Base-by-base conservation (phyloP, 306 rosid genomes). In the Clitoria ternatea region DNA sequence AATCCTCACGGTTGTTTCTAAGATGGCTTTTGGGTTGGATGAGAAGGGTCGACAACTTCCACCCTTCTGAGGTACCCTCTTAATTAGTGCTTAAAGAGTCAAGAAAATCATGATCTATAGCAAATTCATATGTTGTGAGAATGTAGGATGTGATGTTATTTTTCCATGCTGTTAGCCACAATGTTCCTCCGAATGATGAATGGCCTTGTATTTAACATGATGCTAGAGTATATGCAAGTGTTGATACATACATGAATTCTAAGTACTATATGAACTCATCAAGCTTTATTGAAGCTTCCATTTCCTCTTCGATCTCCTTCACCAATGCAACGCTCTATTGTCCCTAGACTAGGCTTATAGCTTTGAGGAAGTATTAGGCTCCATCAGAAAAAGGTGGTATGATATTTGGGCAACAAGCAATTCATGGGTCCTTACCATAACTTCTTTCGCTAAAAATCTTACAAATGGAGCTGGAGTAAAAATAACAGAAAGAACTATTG, bases 381-480 rank as follows among this genome's bases (percentile, higher is more conserved):
- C 78, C 66, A 78, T 15, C 17, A 88, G 70, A 30, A 93, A 92
- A 55, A 90, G 49, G 52, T 94, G 92, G 56, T 88, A 93, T 45
- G 97, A 93, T 60, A 82, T 82, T 61, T 71, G 88, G 47, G 83
- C 80, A 64, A 81, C 87, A 68, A 1, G 81, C 42, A 88, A 15
- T 45, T 45, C 71, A 62, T 5, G 42, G 71, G 71, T 42, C 76
- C 87, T 42, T 52, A 92, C 92, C 97, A 18, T 73, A 57, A 29
- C 52, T 45, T 73, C 75, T 43, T 80, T 69, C 43, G 10, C 45
- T 63, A 73, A 56, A 82, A 88, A 44, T 39, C 97, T 90, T 74
- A 81, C 83, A 81, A 90, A 93, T 8, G 98, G 97, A 72, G 97
- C 73, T 26, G 94, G 96, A 73, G 97, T 89, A 69, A 84, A 87